phyloP scores from a whole-genome alignment of 139 green algal species.

The Choricystis sp. region DNA sequence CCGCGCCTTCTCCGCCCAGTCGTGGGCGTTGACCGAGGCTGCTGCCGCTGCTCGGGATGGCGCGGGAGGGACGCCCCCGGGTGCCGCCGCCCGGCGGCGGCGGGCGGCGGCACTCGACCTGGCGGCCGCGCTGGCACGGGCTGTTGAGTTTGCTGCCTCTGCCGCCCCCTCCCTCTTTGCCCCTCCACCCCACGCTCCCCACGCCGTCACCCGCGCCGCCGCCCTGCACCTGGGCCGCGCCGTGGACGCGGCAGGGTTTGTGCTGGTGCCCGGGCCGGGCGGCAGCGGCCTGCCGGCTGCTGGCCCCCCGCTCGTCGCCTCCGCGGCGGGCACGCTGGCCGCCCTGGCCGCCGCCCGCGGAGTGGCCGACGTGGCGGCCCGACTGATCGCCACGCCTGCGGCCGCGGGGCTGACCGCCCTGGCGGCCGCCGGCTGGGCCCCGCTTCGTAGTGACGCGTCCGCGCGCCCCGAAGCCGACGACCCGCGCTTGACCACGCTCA shows the following conservation, averaged over 20 bases:
- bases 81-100: conserved; percentile 15
- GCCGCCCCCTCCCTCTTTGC: background rate
- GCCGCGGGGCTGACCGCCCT: too few species aligned
- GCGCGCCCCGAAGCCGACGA: background rate
- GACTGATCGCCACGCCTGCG: background rate
- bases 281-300: background rate
- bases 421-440: too few species aligned
- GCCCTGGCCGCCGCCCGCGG: background rate
- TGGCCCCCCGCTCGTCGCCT: background rate
- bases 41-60: background rate
- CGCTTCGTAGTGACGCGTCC: background rate
- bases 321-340: background rate
- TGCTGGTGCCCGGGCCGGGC: background rate
- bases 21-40: background rate
- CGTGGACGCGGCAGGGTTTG: background rate
- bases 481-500: too few species aligned
- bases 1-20: background rate
- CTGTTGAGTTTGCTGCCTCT: conserved; percentile 47
- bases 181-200: background rate
- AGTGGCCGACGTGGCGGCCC: background rate
- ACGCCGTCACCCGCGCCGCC: too few species aligned
- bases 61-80: background rate
- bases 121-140: conserved; percentile 39
- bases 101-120: conserved; percentile 57
- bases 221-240: background rate